phyloP scores from a whole-genome alignment of 306 rosid genomes.

The Glycine latifolia region DNA sequence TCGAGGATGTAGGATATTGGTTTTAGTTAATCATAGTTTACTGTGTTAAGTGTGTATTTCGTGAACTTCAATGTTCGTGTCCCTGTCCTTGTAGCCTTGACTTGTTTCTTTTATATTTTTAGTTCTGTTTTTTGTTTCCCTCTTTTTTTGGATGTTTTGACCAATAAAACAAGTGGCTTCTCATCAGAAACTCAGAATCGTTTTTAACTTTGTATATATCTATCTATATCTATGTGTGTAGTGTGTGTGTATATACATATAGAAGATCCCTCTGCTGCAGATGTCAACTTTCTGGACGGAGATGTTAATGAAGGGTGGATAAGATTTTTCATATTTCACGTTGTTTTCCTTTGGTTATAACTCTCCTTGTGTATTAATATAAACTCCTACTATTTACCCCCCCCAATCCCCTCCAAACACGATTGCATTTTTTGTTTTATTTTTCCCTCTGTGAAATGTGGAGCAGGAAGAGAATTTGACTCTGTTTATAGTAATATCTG shows the following conservation, averaged over 20 bases:
- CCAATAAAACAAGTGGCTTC: slow-evolving; percentile 3
- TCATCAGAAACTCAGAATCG: slow-evolving; percentile 37
- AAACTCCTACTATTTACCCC: no score
- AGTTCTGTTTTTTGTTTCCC: not conserved
- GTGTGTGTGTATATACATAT: not conserved
- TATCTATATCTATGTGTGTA: not conserved
- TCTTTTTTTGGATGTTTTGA: not conserved
- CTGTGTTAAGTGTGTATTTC: not conserved
- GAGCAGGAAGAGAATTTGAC: slow-evolving; percentile 13
- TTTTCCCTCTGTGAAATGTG: not conserved
- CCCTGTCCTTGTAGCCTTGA: slow-evolving; percentile 18
- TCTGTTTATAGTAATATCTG: slow-evolving; percentile 7
- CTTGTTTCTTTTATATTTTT: not conserved
- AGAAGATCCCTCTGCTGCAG: slow-evolving; percentile 15
- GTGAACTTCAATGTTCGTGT: slow-evolving; percentile 25
- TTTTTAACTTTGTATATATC: not conserved
- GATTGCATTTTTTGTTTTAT: not conserved
- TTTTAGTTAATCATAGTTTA: not conserved
- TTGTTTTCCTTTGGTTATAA: slow-evolving; percentile 2
- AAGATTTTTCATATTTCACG: slow-evolving; percentile 20
- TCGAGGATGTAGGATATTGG: slow-evolving; percentile 10
- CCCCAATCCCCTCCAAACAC: no score
- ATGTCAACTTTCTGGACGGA: not conserved
- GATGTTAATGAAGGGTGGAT: slow-evolving; percentile 7
- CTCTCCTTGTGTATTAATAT: not conserved